phyloP scores from a whole-genome alignment of 2,329 filamentous ascomycete genomes.

The Gnomoniopsis smithogilvyi region DNA sequence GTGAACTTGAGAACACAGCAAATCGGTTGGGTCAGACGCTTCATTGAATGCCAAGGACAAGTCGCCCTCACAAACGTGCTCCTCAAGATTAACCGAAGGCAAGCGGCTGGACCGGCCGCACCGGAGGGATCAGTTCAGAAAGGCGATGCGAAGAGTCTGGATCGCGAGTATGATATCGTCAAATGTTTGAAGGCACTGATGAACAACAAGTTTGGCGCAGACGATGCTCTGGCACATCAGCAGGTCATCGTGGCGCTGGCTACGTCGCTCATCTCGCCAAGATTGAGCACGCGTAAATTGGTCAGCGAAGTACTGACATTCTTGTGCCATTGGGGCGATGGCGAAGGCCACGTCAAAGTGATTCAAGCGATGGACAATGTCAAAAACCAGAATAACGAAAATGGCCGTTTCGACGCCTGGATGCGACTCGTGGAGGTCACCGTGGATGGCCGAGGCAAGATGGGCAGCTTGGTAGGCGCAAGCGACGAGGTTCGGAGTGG shows the following conservation, averaged over 20 bases:
- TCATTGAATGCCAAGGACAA: conserved; percentile 96
- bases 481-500: conserved; percentile 95
- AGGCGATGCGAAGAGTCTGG: conserved; percentile 72
- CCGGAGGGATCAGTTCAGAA: conserved; percentile 42
- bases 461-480: conserved; percentile 95
- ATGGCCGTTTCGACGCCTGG: conserved; percentile 95
- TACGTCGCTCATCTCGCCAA: conserved; percentile 81
- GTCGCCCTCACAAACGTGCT: conserved; percentile 93
- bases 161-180: conserved; percentile 93
- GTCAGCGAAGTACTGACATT: conserved; percentile 97
- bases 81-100: conserved; percentile 87
- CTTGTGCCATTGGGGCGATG: conserved; percentile 84
- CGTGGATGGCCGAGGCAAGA: conserved; percentile 94
- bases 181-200: conserved; percentile 97
- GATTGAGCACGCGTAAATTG: conserved; percentile 87
- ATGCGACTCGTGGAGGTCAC: conserved; percentile 98
- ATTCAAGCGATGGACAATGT: conserved; percentile 90
- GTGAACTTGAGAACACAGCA: conserved; percentile 95
- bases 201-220: conserved; percentile 99
- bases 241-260: conserved; percentile 86
- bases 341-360: conserved; percentile 87
- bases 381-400: conserved; percentile 84
- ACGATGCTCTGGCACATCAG: conserved; percentile 87
- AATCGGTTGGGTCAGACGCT: conserved; percentile 94
- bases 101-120: conserved; percentile 67